These are phyloP conservation scores for Handroanthus guayacan DNA, from an alignment of 257 asterid species.

Conservation along the genomic window DNA sequence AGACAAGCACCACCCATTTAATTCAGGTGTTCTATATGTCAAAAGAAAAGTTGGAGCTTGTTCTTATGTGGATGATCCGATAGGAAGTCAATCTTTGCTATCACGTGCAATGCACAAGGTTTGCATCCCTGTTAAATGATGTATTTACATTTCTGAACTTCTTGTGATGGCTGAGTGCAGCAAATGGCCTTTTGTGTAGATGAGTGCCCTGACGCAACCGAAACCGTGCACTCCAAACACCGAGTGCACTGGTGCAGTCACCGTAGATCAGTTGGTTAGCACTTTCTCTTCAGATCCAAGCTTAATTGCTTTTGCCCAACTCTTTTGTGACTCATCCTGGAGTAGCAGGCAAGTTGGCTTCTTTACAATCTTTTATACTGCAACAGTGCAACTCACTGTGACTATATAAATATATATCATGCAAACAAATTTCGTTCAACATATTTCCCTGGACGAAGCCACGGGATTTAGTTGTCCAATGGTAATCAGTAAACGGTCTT, in stretches of 20 bases:
- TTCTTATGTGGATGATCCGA: slow-evolving; percentile 95
- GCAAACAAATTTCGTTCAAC: not conserved
- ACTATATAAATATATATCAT: not conserved
- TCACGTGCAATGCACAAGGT: slow-evolving; percentile 99
- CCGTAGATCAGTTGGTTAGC: slow-evolving; percentile 89
- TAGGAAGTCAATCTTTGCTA: slow-evolving; percentile 91
- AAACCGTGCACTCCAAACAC: slow-evolving; percentile 47
- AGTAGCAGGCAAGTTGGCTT: slow-evolving; percentile 69
- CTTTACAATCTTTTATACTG: not conserved
- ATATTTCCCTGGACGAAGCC: slow-evolving; percentile 3
- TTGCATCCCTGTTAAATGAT: slow-evolving; percentile 28
- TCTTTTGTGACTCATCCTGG: slow-evolving; percentile 78
- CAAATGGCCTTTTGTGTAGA: slow-evolving; percentile 53
- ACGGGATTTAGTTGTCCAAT: slow-evolving; percentile 7
- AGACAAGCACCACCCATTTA: slow-evolving; percentile 80
- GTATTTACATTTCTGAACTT: slow-evolving; percentile 23
- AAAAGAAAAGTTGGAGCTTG: slow-evolving; percentile 97
- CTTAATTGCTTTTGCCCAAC: slow-evolving; percentile 93
- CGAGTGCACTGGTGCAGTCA: slow-evolving; percentile 59
- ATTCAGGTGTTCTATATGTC: slow-evolving; percentile 86
- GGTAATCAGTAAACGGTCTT: slow-evolving; percentile 4
- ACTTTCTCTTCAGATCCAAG: slow-evolving; percentile 96
- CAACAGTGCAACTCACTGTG: slow-evolving; percentile 24
- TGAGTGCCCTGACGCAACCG: slow-evolving; percentile 71
- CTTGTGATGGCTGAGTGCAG: slow-evolving; percentile 33